A percentile compares a stretch with the other conserved stretches of the same genome.
Conservation (phyloP, 108 stramenopile genomes). For the Cyclotella baltica region DNA sequence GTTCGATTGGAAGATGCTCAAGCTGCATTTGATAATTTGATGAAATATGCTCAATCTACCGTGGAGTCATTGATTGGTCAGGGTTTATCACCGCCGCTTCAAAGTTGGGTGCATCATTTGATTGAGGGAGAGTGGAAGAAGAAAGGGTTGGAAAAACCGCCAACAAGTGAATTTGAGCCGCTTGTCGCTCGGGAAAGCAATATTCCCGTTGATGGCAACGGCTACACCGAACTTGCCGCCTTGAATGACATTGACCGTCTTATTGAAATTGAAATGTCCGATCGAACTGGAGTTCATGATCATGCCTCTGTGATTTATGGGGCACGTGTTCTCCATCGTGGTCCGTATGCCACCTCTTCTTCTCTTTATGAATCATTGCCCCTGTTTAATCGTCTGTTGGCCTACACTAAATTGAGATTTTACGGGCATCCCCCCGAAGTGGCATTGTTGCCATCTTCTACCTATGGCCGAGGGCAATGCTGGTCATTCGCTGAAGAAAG, state of each 20-base stretch:
- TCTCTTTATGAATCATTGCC: slow-evolving; percentile 74
- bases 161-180: slow-evolving; percentile 6
- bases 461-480: slow-evolving; percentile 75
- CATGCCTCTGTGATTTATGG: slow-evolving; percentile 70
- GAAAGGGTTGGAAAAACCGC: slow-evolving; percentile 26
- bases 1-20: slow-evolving; percentile 42
- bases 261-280: slow-evolving; percentile 69
- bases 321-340: slow-evolving; percentile 64
- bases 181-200: slow-evolving; percentile 13
- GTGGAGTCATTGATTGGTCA: slow-evolving; percentile 16
- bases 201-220: not conserved
- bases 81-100: slow-evolving; percentile 21
- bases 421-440: slow-evolving; percentile 86
- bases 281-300: slow-evolving; percentile 73
- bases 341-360: slow-evolving; percentile 67
- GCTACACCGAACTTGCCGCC: slow-evolving; percentile 30
- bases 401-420: slow-evolving; percentile 60
- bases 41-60: slow-evolving; percentile 31
- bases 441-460: slow-evolving; percentile 69
- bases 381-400: slow-evolving; percentile 69
- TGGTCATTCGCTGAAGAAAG: slow-evolving; percentile 75
- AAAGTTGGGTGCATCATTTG: slow-evolving; percentile 46
- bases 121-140: slow-evolving; percentile 43
- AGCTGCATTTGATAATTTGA: slow-evolving; percentile 27
- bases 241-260: slow-evolving; percentile 54